These are phyloP conservation scores for Puccinia novopanici DNA, from an alignment of 1,284 basidiomycete species.

Conservation along the genomic window DNA sequence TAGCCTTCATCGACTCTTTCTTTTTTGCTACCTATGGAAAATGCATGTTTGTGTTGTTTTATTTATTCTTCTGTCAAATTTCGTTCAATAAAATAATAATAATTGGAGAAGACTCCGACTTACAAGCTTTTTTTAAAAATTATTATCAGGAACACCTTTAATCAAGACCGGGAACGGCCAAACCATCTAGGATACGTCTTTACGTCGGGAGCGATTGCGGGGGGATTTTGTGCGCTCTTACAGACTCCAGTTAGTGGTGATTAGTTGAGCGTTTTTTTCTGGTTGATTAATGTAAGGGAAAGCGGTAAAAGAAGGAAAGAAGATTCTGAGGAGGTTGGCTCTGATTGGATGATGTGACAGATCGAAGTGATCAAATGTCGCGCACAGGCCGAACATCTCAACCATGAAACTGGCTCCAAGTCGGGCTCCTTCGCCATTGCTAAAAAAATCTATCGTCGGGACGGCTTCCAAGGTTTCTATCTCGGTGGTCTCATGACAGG, in stretches of 20 bases:
- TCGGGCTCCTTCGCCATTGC: constrained; percentile 56
- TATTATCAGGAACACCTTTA: constrained; percentile 50
- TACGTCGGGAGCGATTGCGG: constrained; percentile 55
- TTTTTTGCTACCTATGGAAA: constrained; percentile 57
- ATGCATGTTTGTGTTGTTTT: constrained; percentile 54
- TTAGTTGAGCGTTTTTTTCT: neutral
- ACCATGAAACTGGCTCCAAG: constrained; percentile 52
- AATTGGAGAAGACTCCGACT: neutral
- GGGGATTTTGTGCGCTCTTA: constrained; percentile 56
- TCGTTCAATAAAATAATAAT: neutral
- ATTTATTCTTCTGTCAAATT: neutral
- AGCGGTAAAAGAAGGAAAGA: neutral
- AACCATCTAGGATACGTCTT: constrained; percentile 53
- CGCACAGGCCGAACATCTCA: constrained; percentile 55
- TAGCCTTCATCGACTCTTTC: constrained; percentile 57
- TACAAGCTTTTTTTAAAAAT: neutral
- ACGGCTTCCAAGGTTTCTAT: constrained; percentile 56
- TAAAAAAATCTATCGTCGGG: constrained; percentile 54
- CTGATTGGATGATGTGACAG: constrained; percentile 38
- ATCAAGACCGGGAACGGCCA: constrained; percentile 57
- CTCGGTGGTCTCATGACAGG: constrained; percentile 57
- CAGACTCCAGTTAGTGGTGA: constrained; percentile 56
- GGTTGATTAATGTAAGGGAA: neutral
- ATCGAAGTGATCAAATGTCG: constrained; percentile 58
- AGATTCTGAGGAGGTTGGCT: neutral